phyloP scores from a whole-genome alignment of 2,329 filamentous ascomycete species.

The Lasiodiplodia sp. region DNA sequence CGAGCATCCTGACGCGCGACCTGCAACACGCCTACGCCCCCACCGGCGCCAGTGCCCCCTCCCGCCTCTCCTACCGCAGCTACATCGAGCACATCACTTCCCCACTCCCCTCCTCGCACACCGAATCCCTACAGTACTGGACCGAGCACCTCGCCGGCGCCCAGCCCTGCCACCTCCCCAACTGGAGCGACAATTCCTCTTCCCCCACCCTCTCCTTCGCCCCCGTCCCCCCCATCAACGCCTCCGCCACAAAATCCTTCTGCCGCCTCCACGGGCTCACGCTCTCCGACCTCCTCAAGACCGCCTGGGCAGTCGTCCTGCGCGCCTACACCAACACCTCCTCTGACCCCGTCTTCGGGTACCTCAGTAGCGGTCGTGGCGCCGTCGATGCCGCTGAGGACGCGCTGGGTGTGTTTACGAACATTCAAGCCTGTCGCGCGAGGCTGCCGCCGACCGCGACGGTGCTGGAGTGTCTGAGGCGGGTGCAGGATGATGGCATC shows the following conservation, averaged over 20 bases:
- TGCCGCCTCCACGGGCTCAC: slow-evolving; percentile 57
- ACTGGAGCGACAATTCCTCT: slow-evolving; percentile 34
- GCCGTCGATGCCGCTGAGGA: slow-evolving; percentile 45
- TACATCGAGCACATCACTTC: slow-evolving; percentile 46
- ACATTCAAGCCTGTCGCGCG: slow-evolving; percentile 55
- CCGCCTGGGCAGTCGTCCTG: slow-evolving; percentile 46
- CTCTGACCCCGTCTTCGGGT: slow-evolving; percentile 48
- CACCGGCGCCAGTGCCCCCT: slow-evolving; percentile 37
- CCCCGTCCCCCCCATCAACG: slow-evolving; percentile 22
- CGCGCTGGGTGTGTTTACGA: slow-evolving; percentile 57
- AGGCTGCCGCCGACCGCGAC: slow-evolving; percentile 41
- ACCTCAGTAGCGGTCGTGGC: slow-evolving; percentile 49
- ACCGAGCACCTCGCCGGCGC: slow-evolving; percentile 45
- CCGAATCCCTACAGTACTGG: slow-evolving; percentile 43
- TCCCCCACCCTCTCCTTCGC: slow-evolving; percentile 45
- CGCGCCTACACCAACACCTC: slow-evolving; percentile 42
- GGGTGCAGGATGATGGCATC: slow-evolving; percentile 57
- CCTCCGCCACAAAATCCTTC: slow-evolving; percentile 34
- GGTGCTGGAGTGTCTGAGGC: slow-evolving; percentile 49
- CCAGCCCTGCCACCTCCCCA: slow-evolving; percentile 51
- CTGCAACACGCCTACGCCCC: slow-evolving; percentile 55
- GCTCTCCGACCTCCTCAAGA: slow-evolving; percentile 55
- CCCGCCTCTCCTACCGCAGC: slow-evolving; percentile 47
- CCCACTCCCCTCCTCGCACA: slow-evolving; percentile 34
- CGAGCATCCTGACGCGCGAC: slow-evolving; percentile 58